Base-by-base conservation (phyloP, 768 basidiomycete genomes). In the Agaricus blazei region DNA sequence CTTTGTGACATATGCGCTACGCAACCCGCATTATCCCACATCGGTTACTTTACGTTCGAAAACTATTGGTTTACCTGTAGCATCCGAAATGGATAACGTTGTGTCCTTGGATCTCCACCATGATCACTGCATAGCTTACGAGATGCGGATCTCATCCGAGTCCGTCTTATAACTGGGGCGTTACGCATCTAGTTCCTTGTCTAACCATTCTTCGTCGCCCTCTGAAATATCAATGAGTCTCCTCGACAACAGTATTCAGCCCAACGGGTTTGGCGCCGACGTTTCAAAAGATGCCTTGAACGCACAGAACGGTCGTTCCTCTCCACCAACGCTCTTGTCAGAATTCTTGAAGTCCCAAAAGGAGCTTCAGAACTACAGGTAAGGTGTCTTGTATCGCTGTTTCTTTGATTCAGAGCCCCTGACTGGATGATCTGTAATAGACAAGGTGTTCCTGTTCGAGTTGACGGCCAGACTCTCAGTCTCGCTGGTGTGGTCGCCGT, bases 401-500 rank as follows among this genome's bases (percentile, higher is more conserved):
- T 80, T 4, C 68, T 77, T 23, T 80, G 80, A 1, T 46, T 55
- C 19, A 19, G 74, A 75, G 60, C 65, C 70, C 23, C 64, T 72
- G 12, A 15, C 9, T 43, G 61, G n/a, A 67, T 76, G 23, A 28
- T 60, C 24, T 64, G 78, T 12, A 59, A 36, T 27, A 83, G 88
- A 66, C 67, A 71, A 31, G 79, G 84, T 8, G 70, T 72, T n/a
- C 58, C 79, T 9, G 74, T 90, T 60, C 70, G 75, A 28, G 74
- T 92, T 58, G 80, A 84, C 47, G 90, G 90, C 11, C 73, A 84
- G 57, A 77, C 70, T 11, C 75, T 92, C 40, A 79, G 86, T 3
- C 77, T 89, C 42, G 76, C 86, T 1, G 86, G 84, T 29, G 79
- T 92, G 24, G 74, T 81, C 27, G 87, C 85, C 12, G 75, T 83